Evolutionary conservation across 192 early-diverging fungal genomes (phyloP), one percentile per base, ranked within the genome.

Genomic region (Rhizophagus clarus): DNA sequence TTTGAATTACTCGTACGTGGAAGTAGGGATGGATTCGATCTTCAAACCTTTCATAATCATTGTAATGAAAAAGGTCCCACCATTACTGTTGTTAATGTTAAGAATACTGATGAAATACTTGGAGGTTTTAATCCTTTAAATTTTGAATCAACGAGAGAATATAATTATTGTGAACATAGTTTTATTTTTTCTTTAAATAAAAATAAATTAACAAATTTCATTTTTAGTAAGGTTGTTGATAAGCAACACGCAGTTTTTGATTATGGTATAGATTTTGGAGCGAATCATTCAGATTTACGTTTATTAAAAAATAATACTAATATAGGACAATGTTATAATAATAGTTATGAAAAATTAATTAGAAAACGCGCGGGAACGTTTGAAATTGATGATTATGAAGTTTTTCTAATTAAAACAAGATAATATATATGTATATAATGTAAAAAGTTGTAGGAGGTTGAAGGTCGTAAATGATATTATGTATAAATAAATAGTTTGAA

Each of bases 1-100:
- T 75, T 75, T 17, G 28, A 31, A 60, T 29, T 75, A 31, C 26
- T 75, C 5, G 4, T 60, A 7, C 49, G 56, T 17, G 73, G 51
- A 32, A 61, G 73, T 61, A 42, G 49, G n/a, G 51, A 75, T 42
- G 73, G 73, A 22, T 75, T 61, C 37, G 56, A 51, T 51, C 12
- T 32, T 22, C 8, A 61, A 61, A 61, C 51, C 10, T 75, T 75
- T 61, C 56, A 75, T 75, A 10, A 32, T 7, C 17, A 28, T 24
- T 82, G 81, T 76, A 77, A 79, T 73, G 61, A 64, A 32, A 68
- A 72, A 62, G 81, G 76, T 12, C 70, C 81, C 28, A 82, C 81
- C 28, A 61, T 82, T 11, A 79, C 77, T 2, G 31, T 79, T 17
- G 29, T 73, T 20, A 61, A 42, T 3, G 51, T 82, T 15, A 82